Evolutionary conservation across 148 eudicot genomes (phyloP).

Genomic region (Rhododendron williamsianum): DNA sequence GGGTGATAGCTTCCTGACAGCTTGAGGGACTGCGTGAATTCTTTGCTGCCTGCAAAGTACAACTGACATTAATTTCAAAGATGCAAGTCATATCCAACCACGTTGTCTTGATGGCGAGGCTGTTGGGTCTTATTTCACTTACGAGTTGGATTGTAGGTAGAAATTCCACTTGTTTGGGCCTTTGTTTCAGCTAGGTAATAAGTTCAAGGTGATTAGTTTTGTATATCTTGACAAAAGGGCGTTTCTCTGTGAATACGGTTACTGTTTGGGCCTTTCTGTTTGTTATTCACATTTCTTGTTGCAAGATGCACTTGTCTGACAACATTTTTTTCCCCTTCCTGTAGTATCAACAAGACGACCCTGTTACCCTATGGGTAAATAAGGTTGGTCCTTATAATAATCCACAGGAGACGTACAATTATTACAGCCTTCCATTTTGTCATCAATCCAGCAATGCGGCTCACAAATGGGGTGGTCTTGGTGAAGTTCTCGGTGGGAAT

Average conservation of each 20-base stretch:
- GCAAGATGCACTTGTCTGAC: background rate
- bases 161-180: background rate
- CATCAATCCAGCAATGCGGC: conserved; percentile 52
- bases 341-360: conserved; percentile 71
- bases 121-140: background rate
- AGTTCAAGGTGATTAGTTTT: background rate
- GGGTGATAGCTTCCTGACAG: background rate
- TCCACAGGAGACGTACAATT: conserved; percentile 97
- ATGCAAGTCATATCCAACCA: background rate
- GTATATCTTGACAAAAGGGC: background rate
- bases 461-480: conserved; percentile 98
- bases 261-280: background rate
- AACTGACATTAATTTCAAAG: background rate
- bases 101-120: background rate
- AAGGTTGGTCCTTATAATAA: conserved; percentile 97
- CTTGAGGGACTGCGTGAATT: background rate
- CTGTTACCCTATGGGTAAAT: conserved; percentile 89
- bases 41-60: background rate
- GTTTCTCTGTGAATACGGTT: background rate
- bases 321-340: conserved; percentile 2
- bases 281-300: conserved; percentile 1
- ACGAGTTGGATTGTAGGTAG: background rate
- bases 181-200: background rate
- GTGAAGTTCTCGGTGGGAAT: conserved; percentile 96
- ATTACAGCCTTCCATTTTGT: conserved; percentile 90